These are phyloP conservation scores for Colletotrichum melonis DNA, from an alignment of 2,329 filamentous ascomycete species.

Conservation along the genomic window DNA sequence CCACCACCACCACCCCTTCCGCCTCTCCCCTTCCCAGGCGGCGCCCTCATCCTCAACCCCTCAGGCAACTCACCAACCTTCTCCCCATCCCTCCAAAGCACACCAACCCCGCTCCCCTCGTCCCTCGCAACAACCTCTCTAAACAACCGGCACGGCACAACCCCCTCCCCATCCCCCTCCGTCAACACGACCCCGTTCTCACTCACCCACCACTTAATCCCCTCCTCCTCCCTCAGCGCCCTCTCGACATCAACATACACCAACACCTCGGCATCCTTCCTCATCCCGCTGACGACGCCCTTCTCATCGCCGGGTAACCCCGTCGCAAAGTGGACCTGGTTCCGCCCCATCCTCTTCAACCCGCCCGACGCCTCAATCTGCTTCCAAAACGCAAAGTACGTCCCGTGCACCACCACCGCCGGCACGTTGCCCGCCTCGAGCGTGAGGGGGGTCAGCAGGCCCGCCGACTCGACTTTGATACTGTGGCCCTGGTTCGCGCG, in stretches of 20 bases:
- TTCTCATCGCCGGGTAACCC: slow-evolving; percentile 68
- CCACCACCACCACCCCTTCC: slow-evolving; percentile 43
- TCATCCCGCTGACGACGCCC: slow-evolving; percentile 82
- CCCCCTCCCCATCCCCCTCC: slow-evolving; percentile 66
- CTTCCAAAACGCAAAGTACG: slow-evolving; percentile 84
- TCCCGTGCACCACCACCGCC: slow-evolving; percentile 82
- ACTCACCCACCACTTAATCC: slow-evolving; percentile 80
- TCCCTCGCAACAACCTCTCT: slow-evolving; percentile 75
- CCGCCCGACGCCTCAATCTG: slow-evolving; percentile 82
- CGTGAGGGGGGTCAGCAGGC: slow-evolving; percentile 76
- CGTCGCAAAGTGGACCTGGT: slow-evolving; percentile 90
- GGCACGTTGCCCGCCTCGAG: slow-evolving; percentile 70
- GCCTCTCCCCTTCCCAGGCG: slow-evolving; percentile 60
- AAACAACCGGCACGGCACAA: slow-evolving; percentile 77
- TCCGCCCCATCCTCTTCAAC: slow-evolving; percentile 82
- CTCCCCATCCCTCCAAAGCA: slow-evolving; percentile 78
- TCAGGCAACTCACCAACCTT: slow-evolving; percentile 75
- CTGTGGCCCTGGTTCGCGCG: slow-evolving; percentile 96
- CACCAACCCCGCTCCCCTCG: slow-evolving; percentile 54
- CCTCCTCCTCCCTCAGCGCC: slow-evolving; percentile 68
- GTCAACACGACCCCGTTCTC: slow-evolving; percentile 82
- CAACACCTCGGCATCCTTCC: slow-evolving; percentile 79
- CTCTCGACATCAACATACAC: slow-evolving; percentile 79
- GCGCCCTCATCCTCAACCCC: slow-evolving; percentile 60
- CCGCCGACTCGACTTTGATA: slow-evolving; percentile 78